Evolutionary conservation across 495 filamentous ascomycete genomes (phyloP).

Genomic region (Aspergillus panamensis): DNA sequence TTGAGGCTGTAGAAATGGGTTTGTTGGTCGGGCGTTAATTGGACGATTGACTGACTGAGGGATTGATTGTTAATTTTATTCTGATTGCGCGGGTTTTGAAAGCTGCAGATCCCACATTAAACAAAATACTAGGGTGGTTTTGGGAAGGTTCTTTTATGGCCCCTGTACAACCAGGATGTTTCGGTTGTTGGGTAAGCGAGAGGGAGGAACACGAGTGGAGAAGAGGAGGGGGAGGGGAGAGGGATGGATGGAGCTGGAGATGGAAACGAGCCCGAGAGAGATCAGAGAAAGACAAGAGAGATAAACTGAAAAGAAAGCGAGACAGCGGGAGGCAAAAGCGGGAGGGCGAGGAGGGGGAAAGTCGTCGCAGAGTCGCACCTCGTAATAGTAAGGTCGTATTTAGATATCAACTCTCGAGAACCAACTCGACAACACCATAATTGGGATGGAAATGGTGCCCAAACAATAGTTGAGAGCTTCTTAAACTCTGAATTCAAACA

Average conservation of each 20-base stretch:
- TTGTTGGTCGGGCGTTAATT: not conserved
- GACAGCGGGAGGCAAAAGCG: not conserved
- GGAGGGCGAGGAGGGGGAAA: not conserved
- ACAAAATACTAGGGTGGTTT: conserved; percentile 4
- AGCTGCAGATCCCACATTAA: conserved; percentile 21
- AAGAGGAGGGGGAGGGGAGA: conserved; percentile 16
- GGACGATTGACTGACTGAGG: conserved; percentile 9
- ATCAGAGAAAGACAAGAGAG: not conserved
- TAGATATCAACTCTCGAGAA: not conserved
- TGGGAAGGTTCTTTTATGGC: not conserved
- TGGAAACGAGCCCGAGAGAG: not conserved
- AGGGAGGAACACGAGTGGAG: conserved; percentile 17
- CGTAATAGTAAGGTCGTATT: not conserved
- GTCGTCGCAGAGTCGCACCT: not conserved
- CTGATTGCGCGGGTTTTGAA: conserved; percentile 14
- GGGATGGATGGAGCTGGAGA: conserved; percentile 9
- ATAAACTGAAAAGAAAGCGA: not conserved
- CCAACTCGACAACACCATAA: not conserved
- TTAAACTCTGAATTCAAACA: too few species aligned
- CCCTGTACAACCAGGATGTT: conserved; percentile 8
- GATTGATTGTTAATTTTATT: conserved; percentile 10
- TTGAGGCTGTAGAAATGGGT: conserved; percentile 17
- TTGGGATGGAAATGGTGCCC: not conserved
- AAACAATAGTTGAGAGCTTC: too few species aligned
- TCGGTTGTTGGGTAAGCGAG: conserved; percentile 19